phyloP scores from a whole-genome alignment of 345 rosid genomes.

The Salix koriyanagi region DNA sequence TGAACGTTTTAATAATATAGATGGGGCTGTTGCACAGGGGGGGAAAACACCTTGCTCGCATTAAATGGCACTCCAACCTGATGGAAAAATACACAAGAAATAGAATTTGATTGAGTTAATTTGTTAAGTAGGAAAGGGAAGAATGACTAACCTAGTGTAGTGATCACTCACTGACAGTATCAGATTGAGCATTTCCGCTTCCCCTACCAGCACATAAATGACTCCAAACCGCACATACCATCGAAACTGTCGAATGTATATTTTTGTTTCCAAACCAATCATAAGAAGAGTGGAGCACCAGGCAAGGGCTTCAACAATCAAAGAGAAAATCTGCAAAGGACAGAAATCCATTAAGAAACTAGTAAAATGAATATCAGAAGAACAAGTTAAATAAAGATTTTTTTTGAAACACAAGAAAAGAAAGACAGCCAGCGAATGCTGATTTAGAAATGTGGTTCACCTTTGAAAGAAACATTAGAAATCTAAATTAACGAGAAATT shows the following conservation, averaged over 20 bases:
- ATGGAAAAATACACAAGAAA: not conserved
- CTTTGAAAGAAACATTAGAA: not conserved
- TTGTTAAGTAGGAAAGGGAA: not conserved
- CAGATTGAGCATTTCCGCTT: conserved; percentile 25
- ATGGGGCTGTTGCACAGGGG: not conserved
- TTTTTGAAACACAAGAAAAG: not conserved
- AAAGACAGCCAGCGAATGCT: not conserved
- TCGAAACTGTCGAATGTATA: conserved; percentile 25
- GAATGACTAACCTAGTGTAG: conserved; percentile 19
- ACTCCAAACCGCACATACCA: conserved; percentile 37
- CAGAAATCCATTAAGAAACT: not conserved
- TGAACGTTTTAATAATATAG: not conserved
- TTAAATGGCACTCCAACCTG: not conserved
- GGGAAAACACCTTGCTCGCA: not conserved
- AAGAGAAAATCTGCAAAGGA: conserved; percentile 19
- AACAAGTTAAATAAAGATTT: not conserved
- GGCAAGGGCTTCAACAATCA: conserved; percentile 18
- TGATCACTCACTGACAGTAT: conserved; percentile 14
- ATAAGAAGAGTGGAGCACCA: conserved; percentile 30
- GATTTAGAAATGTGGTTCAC: not conserved
- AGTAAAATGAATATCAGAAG: not conserved
- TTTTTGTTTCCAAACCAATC: conserved; percentile 27
- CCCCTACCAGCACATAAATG: conserved; percentile 26
- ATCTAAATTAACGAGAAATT: not conserved
- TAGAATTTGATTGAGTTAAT: not conserved